These are phyloP conservation scores for Solanum bulbocastanum DNA, from an alignment of 257 asterid species.

Conservation along the genomic window DNA sequence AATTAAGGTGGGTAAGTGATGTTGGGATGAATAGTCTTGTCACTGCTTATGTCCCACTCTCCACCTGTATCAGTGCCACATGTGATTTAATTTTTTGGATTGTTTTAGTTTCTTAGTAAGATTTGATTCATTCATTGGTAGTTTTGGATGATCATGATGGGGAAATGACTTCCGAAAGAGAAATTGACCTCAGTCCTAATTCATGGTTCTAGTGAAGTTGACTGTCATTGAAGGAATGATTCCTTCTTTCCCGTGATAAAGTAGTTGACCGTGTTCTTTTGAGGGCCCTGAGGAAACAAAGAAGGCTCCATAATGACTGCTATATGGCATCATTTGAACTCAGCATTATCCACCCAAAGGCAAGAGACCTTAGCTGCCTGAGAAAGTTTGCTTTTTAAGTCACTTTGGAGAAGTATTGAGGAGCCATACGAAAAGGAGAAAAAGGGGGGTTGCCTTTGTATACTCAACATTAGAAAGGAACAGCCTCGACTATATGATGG, in stretches of 20 bases:
- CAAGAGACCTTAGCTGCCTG: neutral
- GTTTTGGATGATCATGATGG: slow-evolving; percentile 20
- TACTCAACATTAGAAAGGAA: neutral
- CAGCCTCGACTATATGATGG: neutral
- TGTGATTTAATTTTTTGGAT: slow-evolving; percentile 17
- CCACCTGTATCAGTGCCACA: slow-evolving; percentile 29
- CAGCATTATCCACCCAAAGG: neutral
- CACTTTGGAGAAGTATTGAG: neutral
- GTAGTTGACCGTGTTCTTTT: neutral
- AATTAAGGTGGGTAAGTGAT: slow-evolving; percentile 48
- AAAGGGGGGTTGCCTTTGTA: neutral
- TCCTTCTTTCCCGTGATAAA: neutral
- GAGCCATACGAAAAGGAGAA: neutral
- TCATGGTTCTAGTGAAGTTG: neutral
- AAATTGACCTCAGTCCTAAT: slow-evolving; percentile 9
- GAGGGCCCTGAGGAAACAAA: slow-evolving; percentile 1
- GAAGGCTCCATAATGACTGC: neutral
- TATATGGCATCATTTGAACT: neutral
- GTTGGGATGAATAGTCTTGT: slow-evolving; percentile 2
- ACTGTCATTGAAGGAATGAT: neutral
- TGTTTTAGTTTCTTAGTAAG: slow-evolving; percentile 16
- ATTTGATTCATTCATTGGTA: slow-evolving; percentile 26
- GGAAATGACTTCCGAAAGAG: slow-evolving; percentile 23
- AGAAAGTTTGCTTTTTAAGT: neutral
- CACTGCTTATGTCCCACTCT: slow-evolving; percentile 2